Percentiles rank a stretch among this genome's conserved stretches.
phyloP scores from a whole-genome alignment of 83 land plant genomes.

The Picea abies region DNA sequence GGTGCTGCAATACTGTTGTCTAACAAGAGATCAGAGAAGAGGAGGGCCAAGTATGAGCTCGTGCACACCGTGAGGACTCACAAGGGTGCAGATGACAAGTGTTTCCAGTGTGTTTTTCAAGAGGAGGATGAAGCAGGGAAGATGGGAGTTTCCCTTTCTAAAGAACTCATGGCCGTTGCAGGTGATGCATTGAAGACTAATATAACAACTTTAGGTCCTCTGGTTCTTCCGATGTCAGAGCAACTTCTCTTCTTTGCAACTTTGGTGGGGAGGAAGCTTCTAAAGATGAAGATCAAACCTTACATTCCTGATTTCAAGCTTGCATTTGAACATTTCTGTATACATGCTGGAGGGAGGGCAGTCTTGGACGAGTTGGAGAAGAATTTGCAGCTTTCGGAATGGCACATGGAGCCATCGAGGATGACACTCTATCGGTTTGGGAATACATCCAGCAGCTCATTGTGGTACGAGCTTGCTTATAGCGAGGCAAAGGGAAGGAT shows the following conservation, averaged over 20 bases:
- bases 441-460: slow-evolving; percentile 51
- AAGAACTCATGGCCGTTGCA: slow-evolving; percentile 49
- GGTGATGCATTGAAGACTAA: slow-evolving; percentile 51
- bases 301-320: slow-evolving; percentile 49
- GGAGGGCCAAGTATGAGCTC: slow-evolving; percentile 42
- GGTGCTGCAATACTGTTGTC: slow-evolving; percentile 57
- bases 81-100: slow-evolving; percentile 44
- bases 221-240: slow-evolving; percentile 49
- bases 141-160: slow-evolving; percentile 40
- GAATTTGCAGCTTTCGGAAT: slow-evolving; percentile 41
- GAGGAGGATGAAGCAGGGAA: slow-evolving; percentile 28
- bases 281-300: slow-evolving; percentile 46
- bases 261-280: slow-evolving; percentile 29
- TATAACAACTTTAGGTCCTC: slow-evolving; percentile 45
- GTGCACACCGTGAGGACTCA: slow-evolving; percentile 49
- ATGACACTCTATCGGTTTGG: slow-evolving; percentile 45
- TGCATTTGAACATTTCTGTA: slow-evolving; percentile 55
- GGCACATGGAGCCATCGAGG: slow-evolving; percentile 47
- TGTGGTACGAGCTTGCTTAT: slow-evolving; percentile 48
- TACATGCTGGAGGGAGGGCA: slow-evolving; percentile 50
- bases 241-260: slow-evolving; percentile 46
- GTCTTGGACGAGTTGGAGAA: slow-evolving; percentile 50
- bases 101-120: slow-evolving; percentile 36
- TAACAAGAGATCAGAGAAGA: slow-evolving; percentile 33
- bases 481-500: slow-evolving; percentile 46